phyloP scores from a whole-genome alignment of 768 basidiomycete genomes.

The Lactarius sanguifluus region DNA sequence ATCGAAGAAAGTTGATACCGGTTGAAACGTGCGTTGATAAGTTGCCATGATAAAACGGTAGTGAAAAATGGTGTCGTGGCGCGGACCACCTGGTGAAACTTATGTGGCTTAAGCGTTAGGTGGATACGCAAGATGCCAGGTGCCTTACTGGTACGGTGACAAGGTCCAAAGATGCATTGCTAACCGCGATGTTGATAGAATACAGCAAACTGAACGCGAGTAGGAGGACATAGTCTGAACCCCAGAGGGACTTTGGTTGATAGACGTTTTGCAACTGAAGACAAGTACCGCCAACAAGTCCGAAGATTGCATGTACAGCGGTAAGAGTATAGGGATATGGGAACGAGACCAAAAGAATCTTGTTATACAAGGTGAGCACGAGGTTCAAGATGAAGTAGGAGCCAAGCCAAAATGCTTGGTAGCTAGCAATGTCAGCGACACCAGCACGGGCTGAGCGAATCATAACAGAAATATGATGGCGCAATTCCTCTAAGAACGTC shows the following conservation, averaged over 20 bases:
- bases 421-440: conserved; percentile 3
- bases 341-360: conserved; percentile 85
- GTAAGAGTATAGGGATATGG: conserved; percentile 97
- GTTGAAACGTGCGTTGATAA: conserved; percentile 64
- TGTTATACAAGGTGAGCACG: conserved; percentile 92
- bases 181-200: conserved; percentile 91
- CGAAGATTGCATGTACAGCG: conserved; percentile 86
- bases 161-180: conserved; percentile 84
- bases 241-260: conserved; percentile 52
- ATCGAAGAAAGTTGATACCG: conserved; percentile 67
- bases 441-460: background rate
- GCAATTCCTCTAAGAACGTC: background rate
- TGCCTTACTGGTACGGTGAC: conserved; percentile 84
- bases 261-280: conserved; percentile 60
- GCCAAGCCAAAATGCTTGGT: conserved; percentile 57
- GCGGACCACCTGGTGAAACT: conserved; percentile 98
- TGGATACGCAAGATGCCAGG: conserved; percentile 7
- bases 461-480: background rate
- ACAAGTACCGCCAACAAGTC: conserved; percentile 74
- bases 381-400: conserved; percentile 93
- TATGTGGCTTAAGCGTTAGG: background rate
- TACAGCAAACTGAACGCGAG: conserved; percentile 86
- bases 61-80: conserved; percentile 93
- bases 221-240: conserved; percentile 58
- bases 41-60: conserved; percentile 67